Evolutionary conservation across 164 flowering plant species (phyloP).

Genomic region (Macadamia integrifolia): DNA sequence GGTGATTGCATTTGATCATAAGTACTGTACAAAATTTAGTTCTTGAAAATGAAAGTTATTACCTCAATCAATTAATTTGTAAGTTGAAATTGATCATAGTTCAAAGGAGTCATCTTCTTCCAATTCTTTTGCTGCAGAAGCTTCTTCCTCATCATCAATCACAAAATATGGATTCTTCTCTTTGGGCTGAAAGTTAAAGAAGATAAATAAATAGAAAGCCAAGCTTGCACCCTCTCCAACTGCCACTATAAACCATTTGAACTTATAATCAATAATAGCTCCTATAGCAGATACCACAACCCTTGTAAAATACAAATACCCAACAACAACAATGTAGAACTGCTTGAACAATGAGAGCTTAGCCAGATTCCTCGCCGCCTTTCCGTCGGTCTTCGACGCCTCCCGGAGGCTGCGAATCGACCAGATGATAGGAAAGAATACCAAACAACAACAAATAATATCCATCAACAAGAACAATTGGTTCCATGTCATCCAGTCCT

Average conservation of each 20-base stretch:
- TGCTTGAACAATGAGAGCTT: conserved; percentile 36
- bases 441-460: conserved; percentile 29
- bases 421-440: conserved; percentile 43
- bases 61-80: too few relatives aligned
- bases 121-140: conserved; percentile 18
- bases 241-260: conserved; percentile 19
- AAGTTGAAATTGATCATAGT: conserved; percentile 9
- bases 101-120: conserved; percentile 34
- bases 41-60: too few relatives aligned
- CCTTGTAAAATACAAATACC: conserved; percentile 36
- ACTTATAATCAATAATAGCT: conserved; percentile 13
- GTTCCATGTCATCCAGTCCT: conserved; percentile 43
- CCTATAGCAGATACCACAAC: conserved; percentile 24
- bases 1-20: too few relatives aligned
- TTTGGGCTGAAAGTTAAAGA: conserved; percentile 21
- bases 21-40: too few relatives aligned
- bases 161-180: conserved; percentile 33
- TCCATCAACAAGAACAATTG: conserved; percentile 32
- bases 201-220: conserved; percentile 26
- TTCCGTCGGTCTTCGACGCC: conserved; percentile 40
- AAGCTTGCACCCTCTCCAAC: conserved; percentile 27
- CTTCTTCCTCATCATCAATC: conserved; percentile 34
- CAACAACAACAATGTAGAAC: conserved; percentile 30
- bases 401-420: conserved; percentile 32
- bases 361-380: conserved; percentile 34